These are phyloP conservation scores for Chrysoporthe cubensis DNA, from an alignment of 2,329 filamentous ascomycete species.

Conservation along the genomic window DNA sequence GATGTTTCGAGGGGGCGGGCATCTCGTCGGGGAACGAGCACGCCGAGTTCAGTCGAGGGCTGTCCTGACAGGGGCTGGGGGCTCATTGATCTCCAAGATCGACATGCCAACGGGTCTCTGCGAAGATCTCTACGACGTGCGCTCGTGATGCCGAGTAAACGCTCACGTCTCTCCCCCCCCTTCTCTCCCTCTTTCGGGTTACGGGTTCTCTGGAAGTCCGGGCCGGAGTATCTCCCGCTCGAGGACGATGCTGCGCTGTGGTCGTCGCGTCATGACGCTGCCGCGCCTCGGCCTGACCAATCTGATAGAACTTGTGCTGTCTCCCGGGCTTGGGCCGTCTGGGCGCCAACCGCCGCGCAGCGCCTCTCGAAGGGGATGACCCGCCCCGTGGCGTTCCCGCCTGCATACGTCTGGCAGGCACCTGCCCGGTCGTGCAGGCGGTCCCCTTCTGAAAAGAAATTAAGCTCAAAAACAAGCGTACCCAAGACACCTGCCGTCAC, in stretches of 20 bases:
- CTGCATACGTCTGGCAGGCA: background rate
- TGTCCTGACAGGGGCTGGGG: background rate
- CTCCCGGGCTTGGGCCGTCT: too few relatives aligned
- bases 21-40: too few relatives aligned
- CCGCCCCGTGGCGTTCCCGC: background rate
- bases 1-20: too few relatives aligned
- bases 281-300: background rate
- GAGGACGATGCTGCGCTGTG: background rate
- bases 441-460: too few relatives aligned
- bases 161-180: too few relatives aligned
- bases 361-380: too few relatives aligned
- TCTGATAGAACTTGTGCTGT: too few relatives aligned
- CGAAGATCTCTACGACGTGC: background rate
- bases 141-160: background rate
- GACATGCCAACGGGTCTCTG: background rate
- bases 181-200: background rate
- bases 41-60: background rate
- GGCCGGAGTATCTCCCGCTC: background rate
- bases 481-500: background rate
- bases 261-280: background rate
- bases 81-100: background rate
- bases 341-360: too few relatives aligned
- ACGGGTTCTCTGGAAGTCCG: background rate
- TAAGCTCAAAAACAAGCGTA: constrained; percentile 9
- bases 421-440: background rate